Base-by-base conservation (phyloP, 2,329 filamentous ascomycete genomes). In the Claviceps capensis region DNA sequence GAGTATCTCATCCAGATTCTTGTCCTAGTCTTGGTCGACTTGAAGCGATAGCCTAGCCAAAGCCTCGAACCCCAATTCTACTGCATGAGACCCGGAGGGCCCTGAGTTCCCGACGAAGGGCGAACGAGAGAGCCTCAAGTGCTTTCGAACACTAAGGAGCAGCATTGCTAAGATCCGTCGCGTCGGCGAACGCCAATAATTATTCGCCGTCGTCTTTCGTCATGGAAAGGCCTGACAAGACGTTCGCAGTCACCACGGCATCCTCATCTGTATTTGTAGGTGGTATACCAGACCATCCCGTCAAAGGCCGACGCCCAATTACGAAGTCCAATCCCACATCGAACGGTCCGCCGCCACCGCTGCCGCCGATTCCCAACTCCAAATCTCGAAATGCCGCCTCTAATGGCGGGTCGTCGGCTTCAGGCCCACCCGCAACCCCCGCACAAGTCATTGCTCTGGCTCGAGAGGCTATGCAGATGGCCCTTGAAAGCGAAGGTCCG, bases 401-500 rank as follows among this genome's bases (percentile, higher is more conserved):
- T 14, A 69, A 66, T 56, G 69, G 72, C 34, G 73, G 69, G 14
- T 65, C 81, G 47, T 73, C 76, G 13, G 67, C 74, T 16, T 70
- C 70, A n/a, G 65, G 68, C 14, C 72, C 76, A 50, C 72, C 82
- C 62, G 76, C 82, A 17, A 70, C 82, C 41, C 16, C 48, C 7
- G 71, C 70, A 44, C 81, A 87, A 63, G 81, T 87, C 56, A 78
- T 87, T 49, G 72, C 72, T 52, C 72, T 86, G 48, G 81, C 81
- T 38, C 77, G 76, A 58, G 79, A 85, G 59, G 81, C 82, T 45
- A 84, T 88, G 76, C 76, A 77, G 56, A 75, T 74, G 59, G 83
- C 84, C 51, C 70, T 84, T 53, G 75, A 82, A 58, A 83, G 83
- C 63, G 82, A 84, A 59, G 78, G 72, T 48, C 81, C 85, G 63